Percentiles rank a stretch among this genome's conserved stretches.
Conservation (phyloP, 2,329 filamentous ascomycete species). For the Aureobasidium sp. region DNA sequence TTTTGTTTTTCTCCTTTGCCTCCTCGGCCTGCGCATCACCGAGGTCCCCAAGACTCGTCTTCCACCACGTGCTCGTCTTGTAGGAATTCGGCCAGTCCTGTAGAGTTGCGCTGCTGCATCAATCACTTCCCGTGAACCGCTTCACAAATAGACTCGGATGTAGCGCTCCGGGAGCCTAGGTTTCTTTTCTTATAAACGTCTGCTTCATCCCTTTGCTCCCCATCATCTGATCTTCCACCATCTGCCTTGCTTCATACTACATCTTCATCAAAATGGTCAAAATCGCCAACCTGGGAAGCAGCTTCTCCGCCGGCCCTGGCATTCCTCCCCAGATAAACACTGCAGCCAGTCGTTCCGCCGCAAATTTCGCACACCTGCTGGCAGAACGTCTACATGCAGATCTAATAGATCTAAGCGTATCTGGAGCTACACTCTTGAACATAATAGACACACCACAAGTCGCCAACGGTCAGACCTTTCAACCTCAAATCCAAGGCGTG, state of each 20-base stretch:
- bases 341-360: constrained; percentile 25
- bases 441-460: constrained; percentile 28
- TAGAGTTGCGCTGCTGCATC: neutral
- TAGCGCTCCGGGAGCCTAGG: neutral
- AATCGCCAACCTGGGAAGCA: constrained; percentile 13
- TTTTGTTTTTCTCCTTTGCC: neutral
- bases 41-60: neutral
- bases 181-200: neutral
- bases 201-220: neutral
- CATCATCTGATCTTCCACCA: neutral
- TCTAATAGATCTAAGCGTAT: constrained; percentile 22
- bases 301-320: constrained; percentile 24
- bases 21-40: neutral
- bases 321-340: constrained; percentile 26
- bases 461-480: constrained; percentile 19
- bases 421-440: constrained; percentile 32
- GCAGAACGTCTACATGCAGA: constrained; percentile 23
- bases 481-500: constrained; percentile 29
- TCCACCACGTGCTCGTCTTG: neutral
- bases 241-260: neutral
- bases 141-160: neutral
- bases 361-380: constrained; percentile 31
- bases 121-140: neutral
- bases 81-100: neutral
- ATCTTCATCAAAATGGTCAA: neutral